Base-by-base conservation (phyloP, 345 rosid genomes). In the Ricinus communis region DNA sequence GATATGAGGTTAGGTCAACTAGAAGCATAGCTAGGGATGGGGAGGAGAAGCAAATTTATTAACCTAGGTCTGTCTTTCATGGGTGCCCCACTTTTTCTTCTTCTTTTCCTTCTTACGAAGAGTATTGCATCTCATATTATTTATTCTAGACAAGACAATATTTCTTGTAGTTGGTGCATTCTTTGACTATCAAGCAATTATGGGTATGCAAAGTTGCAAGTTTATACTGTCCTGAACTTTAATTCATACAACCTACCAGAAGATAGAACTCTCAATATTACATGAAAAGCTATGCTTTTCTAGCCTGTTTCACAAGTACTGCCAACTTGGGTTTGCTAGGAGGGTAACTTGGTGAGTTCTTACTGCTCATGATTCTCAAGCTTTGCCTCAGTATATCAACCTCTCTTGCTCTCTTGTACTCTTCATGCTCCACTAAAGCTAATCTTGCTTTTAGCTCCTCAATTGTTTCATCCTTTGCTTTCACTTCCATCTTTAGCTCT, bases 371-470 rank as follows among this genome's bases (percentile, higher is more conserved):
- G 67, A 91, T 91, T 60, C 83, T 82, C 71, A 87, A 74, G 76
- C 91, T 89, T 80, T 91, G 97, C 69, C 89, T 85, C 58, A 91
- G 81, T 36, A 91, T 83, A 82, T 90, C 97, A 28, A 83, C 71
- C 52, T 90, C 93, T 69, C 85, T 80, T 72, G 84, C 83, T 66
- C 77, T 89, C 36, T 61, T 87, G 73, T 66, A 40, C 69, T 66
- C 72, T 71, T 87, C 85, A 22, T 55, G 72, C 79, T 91, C 91
- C 75, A 74, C 75, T 8, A 80, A 71, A 61, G 66, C 81, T 68
- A 88, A 43, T 59, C 60, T 69, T n/a, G 70, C 76, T 61, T 79
- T 84, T 45, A 90, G 84, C 46, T 77, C 77, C 65, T 82, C 75
- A 41, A 88, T 85, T 12, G 70, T 83, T 45, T 81, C 82, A 67